Base-by-base conservation (phyloP, 768 basidiomycete genomes). In the Suillus plorans region DNA sequence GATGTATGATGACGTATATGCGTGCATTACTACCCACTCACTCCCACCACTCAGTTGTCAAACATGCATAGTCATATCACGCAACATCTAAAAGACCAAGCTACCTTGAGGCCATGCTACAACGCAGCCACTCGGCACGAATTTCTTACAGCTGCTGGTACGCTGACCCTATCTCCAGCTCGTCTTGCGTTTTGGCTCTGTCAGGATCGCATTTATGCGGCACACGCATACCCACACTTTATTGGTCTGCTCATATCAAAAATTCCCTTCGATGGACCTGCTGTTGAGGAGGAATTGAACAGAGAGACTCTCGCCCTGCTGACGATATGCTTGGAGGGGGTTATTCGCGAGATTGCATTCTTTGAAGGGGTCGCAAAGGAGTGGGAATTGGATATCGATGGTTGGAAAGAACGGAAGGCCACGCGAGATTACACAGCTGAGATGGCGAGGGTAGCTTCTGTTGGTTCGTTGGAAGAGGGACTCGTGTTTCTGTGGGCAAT, bases 401-500 rank as follows among this genome's bases (percentile, higher is more conserved):
- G 75, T 18, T 85, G 84, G 85, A 76, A 64, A 36, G 85, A 86
- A 68, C 77, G 85, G 61, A 86, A 86, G 68, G 84, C 80, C 10
- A 92, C 91, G 10, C 80, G 84, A 67, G 85, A 88, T 63, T 92
- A 91, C 68, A 86, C 88, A 2, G 89, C 90, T 12, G 88, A 90
- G 73, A 88, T 92, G 86, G 80, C 81, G 3, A 80, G 86, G 7
- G 76, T 87, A 3, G 80, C 81, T 4, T 75, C 78, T 6, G 69
- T 75, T 18, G 83, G 80, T 4, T 78, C 76, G 0, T 67, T 90
- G 22, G 82, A 84, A 58, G 90, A 92, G 49, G 88, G 87, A 0
- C 74, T 93, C 25, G 78, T 92, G 1, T 87, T 92, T 66, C 75
- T 93, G 16, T 92, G 90, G 90, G 88, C 88, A 0, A 92, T 92